These are phyloP conservation scores for Cochlearia excelsa DNA, from an alignment of 345 rosid genomes.

Conservation along the genomic window DNA sequence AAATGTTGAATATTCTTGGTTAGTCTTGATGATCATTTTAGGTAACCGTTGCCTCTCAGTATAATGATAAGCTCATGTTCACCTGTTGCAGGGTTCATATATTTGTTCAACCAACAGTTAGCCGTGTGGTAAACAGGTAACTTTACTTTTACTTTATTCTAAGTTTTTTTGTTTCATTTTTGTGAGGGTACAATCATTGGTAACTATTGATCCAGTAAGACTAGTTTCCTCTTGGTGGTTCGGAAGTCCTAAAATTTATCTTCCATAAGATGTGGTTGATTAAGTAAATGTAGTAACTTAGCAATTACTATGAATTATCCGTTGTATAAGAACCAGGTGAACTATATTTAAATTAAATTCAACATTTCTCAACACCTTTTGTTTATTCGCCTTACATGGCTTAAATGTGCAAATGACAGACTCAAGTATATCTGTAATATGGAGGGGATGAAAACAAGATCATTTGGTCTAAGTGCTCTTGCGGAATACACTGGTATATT, in stretches of 20 bases:
- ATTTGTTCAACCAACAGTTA: conserved; percentile 85
- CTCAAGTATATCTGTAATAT: conserved; percentile 79
- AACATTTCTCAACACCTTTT: conserved; percentile 4
- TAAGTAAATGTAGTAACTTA: conserved; percentile 8
- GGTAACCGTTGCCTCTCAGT: conserved; percentile 16
- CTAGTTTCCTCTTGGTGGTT: conserved; percentile 5
- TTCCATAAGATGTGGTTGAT: conserved; percentile 13
- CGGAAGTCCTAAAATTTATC: conserved; percentile 14
- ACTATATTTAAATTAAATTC: conserved; percentile 4
- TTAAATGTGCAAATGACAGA: conserved; percentile 40
- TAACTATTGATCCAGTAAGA: conserved; percentile 21
- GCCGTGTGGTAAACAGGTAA: conserved; percentile 91
- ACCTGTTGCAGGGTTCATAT: conserved; percentile 74
- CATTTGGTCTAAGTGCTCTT: conserved; percentile 73
- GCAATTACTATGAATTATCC: not conserved
- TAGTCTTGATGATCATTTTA: conserved; percentile 19
- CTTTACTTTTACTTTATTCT: conserved; percentile 12
- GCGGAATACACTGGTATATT: conserved; percentile 86
- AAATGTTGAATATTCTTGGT: conserved; percentile 1
- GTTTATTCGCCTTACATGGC: conserved; percentile 11
- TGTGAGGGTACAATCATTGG: conserved; percentile 4
- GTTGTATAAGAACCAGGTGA: conserved; percentile 1
- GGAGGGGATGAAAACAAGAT: conserved; percentile 85
- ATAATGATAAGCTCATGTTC: conserved; percentile 17
- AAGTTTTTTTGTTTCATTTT: not conserved